phyloP scores from a whole-genome alignment of 2,329 filamentous ascomycete genomes.

The Cordyceps tenuipes region DNA sequence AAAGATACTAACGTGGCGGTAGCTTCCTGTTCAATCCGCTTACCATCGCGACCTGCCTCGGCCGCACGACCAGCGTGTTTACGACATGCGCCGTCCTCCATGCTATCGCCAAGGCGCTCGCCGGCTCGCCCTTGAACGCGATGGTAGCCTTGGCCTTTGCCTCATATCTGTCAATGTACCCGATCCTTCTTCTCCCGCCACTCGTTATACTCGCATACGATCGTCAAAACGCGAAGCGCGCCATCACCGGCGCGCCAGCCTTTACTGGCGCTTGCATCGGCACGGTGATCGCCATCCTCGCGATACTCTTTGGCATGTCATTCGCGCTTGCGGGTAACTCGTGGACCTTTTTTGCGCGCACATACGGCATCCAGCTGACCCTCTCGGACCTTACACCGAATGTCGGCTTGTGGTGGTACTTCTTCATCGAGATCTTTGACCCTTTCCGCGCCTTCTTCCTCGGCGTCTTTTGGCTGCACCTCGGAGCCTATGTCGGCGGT shows the following conservation, averaged over 20 bases:
- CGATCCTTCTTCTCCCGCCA: conserved; percentile 75
- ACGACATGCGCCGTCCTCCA: conserved; percentile 81
- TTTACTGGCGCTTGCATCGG: conserved; percentile 49
- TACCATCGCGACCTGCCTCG: conserved; percentile 83
- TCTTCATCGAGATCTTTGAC: conserved; percentile 99
- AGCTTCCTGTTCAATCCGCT: conserved; percentile 95
- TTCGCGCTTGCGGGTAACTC: conserved; percentile 65
- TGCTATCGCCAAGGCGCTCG: conserved; percentile 71
- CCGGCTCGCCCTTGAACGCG: conserved; percentile 63
- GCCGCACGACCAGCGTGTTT: conserved; percentile 80
- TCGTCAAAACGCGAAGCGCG: conserved; percentile 34
- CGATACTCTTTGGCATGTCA: conserved; percentile 61
- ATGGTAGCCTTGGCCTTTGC: conserved; percentile 82
- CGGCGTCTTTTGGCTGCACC: conserved; percentile 94
- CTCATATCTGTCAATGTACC: conserved; percentile 87
- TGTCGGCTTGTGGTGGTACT: conserved; percentile 98
- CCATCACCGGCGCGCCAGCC: conserved; percentile 25
- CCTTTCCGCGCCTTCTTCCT: conserved; percentile 93
- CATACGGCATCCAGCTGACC: conserved; percentile 87
- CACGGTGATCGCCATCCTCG: conserved; percentile 47
- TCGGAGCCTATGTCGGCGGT: conserved; percentile 81
- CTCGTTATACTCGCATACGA: conserved; percentile 76
- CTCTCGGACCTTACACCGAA: conserved; percentile 92
- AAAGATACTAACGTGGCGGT: conserved; percentile 8
- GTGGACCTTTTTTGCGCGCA: conserved; percentile 80